Percentiles rank a stretch among this genome's conserved stretches.
These are phyloP conservation scores for Colletotrichum caudatum DNA, from an alignment of 2,329 filamentous ascomycete species.

Conservation along the genomic window DNA sequence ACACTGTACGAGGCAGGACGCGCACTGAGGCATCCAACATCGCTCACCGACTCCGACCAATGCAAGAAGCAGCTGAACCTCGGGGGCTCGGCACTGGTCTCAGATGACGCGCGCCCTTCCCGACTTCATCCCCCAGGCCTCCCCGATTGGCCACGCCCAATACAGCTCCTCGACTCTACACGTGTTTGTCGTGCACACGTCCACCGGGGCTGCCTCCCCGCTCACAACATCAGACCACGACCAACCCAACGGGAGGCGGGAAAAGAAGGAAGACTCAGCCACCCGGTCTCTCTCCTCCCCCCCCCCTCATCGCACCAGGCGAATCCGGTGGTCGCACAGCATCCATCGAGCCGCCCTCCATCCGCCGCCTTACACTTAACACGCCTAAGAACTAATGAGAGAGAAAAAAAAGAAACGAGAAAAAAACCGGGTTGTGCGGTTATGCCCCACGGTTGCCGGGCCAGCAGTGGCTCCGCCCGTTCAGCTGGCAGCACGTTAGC, in stretches of 20 bases:
- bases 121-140: background rate
- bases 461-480: slow-evolving; percentile 22
- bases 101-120: slow-evolving; percentile 7
- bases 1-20: background rate
- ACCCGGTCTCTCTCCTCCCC: background rate
- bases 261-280: background rate
- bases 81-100: background rate
- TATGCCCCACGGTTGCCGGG: slow-evolving; percentile 20
- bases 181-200: background rate
- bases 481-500: background rate
- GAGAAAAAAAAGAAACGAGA: background rate
- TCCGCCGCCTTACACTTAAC: background rate
- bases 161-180: slow-evolving; percentile 3
- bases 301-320: background rate
- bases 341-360: background rate
- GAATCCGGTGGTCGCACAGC: slow-evolving; percentile 22
- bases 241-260: background rate
- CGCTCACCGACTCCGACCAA: too few relatives aligned
- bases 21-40: too few relatives aligned
- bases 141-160: background rate
- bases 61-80: background rate
- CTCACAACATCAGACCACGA: background rate
- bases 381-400: too few relatives aligned
- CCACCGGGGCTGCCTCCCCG: background rate
- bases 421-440: background rate